A percentile compares a stretch with the other conserved stretches of the same genome.
Conservation (phyloP, 2,329 filamentous ascomycete species). For the Botrytis aclada region DNA sequence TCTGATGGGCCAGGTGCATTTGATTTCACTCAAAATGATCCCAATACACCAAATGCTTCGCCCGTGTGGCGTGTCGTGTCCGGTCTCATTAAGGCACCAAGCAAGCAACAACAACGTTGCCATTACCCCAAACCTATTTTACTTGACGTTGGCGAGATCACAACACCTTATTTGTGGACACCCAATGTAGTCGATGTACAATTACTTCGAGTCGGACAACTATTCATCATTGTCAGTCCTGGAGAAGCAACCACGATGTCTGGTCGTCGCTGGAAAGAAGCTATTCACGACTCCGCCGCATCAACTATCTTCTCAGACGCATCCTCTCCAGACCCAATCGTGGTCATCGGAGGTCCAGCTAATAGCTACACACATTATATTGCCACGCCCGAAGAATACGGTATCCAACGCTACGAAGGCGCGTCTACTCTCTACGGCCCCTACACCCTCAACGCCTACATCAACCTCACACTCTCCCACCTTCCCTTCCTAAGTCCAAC, state of each 20-base stretch:
- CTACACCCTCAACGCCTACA: constrained; percentile 79
- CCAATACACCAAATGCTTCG: constrained; percentile 62
- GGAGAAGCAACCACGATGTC: constrained; percentile 93
- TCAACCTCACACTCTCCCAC: constrained; percentile 76
- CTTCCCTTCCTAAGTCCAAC: constrained; percentile 61
- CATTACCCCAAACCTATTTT: constrained; percentile 82
- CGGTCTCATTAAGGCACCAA: constrained; percentile 67
- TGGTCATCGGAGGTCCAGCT: constrained; percentile 82
- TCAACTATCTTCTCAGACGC: constrained; percentile 40
- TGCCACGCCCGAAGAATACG: constrained; percentile 74
- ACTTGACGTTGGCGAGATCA: constrained; percentile 82
- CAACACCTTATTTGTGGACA: constrained; percentile 77
- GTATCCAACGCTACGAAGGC: constrained; percentile 88
- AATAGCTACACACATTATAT: constrained; percentile 87
- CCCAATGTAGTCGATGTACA: constrained; percentile 92
- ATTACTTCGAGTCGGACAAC: constrained; percentile 75
- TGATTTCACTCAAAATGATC: constrained; percentile 88
- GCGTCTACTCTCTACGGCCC: constrained; percentile 85
- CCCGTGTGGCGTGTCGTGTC: constrained; percentile 75
- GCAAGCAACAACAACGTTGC: constrained; percentile 66
- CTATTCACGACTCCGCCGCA: constrained; percentile 54
- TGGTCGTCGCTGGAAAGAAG: constrained; percentile 78
- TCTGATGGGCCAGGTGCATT: constrained; percentile 88
- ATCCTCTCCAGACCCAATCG: constrained; percentile 57
- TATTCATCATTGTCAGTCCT: constrained; percentile 79